These are phyloP conservation scores for Austroboletus niveus DNA, from an alignment of 1,284 basidiomycete species.

Conservation along the genomic window DNA sequence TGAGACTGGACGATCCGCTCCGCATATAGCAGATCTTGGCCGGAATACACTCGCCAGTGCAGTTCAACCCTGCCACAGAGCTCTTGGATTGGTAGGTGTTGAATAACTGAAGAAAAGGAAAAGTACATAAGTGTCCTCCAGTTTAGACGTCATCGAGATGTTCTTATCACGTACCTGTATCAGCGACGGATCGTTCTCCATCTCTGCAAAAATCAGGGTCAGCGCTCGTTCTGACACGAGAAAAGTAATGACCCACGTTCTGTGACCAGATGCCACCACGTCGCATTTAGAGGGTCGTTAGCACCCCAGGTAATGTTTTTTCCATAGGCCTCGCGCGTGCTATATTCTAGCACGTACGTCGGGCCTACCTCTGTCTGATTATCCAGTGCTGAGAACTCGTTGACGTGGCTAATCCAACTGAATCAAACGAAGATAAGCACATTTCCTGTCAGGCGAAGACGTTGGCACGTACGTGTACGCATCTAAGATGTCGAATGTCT, in stretches of 20 bases:
- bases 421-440: background rate
- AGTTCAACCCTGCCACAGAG: slow-evolving; percentile 31
- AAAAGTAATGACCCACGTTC: slow-evolving; percentile 29
- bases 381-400: slow-evolving; percentile 35
- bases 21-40: slow-evolving; percentile 50
- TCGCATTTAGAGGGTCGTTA: slow-evolving; percentile 46
- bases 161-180: slow-evolving; percentile 27
- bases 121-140: background rate
- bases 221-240: background rate
- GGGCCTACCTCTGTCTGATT: slow-evolving; percentile 38
- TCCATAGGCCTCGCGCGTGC: slow-evolving; percentile 41
- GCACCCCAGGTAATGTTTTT: slow-evolving; percentile 42
- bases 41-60: slow-evolving; percentile 37
- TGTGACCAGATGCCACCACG: slow-evolving; percentile 50
- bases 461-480: slow-evolving; percentile 35
- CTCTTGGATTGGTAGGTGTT: slow-evolving; percentile 45
- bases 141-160: background rate
- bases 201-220: slow-evolving; percentile 25
- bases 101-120: slow-evolving; percentile 30
- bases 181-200: slow-evolving; percentile 38
- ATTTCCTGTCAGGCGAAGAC: too few species aligned
- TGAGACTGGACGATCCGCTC: slow-evolving; percentile 36
- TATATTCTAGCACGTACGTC: slow-evolving; percentile 43
- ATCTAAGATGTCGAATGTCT: slow-evolving; percentile 43
- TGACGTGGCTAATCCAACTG: slow-evolving; percentile 39